Evolutionary conservation across 768 basidiomycete genomes (phyloP), one percentile per base, ranked within the genome.

Genomic region (Wakefieldia striispora): DNA sequence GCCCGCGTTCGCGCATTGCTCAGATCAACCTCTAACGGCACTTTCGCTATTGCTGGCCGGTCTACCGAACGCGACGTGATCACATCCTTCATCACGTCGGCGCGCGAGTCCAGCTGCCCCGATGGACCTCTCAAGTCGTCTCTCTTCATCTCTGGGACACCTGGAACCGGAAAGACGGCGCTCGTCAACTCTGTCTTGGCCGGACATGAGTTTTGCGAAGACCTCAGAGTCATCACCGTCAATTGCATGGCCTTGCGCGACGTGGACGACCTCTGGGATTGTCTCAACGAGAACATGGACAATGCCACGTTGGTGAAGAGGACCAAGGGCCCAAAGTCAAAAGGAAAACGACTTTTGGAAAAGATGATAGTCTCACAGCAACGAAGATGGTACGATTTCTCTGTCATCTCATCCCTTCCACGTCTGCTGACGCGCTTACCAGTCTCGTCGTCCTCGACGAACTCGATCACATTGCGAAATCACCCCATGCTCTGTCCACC

Each of bases 161-260:
- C 94, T 4, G 95, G 95, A 1, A 92, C 91, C 3, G 92, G 92
- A 17, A 95, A 95, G 72, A 95, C 91, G 2, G 92, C 91, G 0
- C 72, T 95, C 4, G 80, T 93, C 23, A 84, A 86, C 58, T 73
- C 83, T 5, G 70, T 91, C 24, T 65, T 94, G 19, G 49, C 66
- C n/a, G 67, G 70, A 8, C 54, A 78, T 23, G 66, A 72, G 21
- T 71, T 73, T 26, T 56, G 57, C 37, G 47, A 59, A 6, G 64
- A 74, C n/a, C 63, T 80, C 38, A 76, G 73, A 54, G 70, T 84
- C 12, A 64, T 84, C 37, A 72, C 76, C 45, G 69, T 91, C 56
- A 94, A 93, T 61, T 94, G 91, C 66, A 89, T 92, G 86, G 82
- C 85, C 2, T 70, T 92, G 38, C 78, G 76, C 36, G 75, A 73